A percentile compares a stretch with the other conserved stretches of the same genome.
Conservation (phyloP, 768 basidiomycete species). For the Termitomyces sp. region DNA sequence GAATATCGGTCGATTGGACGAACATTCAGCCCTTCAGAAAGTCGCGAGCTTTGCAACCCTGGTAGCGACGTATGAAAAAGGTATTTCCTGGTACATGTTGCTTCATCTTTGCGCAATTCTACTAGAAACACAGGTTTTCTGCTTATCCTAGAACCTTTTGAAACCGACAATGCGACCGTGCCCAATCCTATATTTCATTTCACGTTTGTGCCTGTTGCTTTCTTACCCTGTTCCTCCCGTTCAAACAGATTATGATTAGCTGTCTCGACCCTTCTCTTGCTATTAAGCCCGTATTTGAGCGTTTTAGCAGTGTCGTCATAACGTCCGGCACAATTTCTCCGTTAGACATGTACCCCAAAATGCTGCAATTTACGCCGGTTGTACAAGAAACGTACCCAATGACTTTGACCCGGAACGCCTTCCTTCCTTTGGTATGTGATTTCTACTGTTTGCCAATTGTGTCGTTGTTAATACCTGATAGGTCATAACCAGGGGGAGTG, state of each 20-base stretch:
- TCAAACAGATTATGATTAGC: slow-evolving; percentile 37
- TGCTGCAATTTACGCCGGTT: slow-evolving; percentile 96
- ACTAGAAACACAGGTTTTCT: slow-evolving; percentile 67
- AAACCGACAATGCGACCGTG: slow-evolving; percentile 97
- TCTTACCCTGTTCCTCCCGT: not conserved
- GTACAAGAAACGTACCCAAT: slow-evolving; percentile 97
- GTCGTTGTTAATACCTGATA: slow-evolving; percentile 23
- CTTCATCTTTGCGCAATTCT: not conserved
- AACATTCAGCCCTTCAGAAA: slow-evolving; percentile 89
- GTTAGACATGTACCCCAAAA: slow-evolving; percentile 99
- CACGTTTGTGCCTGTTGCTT: slow-evolving; percentile 50
- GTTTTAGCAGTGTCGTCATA: slow-evolving; percentile 97
- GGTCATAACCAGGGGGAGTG: slow-evolving; percentile 97
- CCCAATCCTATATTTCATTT: slow-evolving; percentile 99
- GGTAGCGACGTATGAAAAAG: slow-evolving; percentile 97
- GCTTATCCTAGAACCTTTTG: slow-evolving; percentile 95
- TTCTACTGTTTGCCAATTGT: slow-evolving; percentile 1
- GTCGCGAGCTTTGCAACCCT: slow-evolving; percentile 95
- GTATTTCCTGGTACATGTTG: slow-evolving; percentile 29
- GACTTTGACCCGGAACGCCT: slow-evolving; percentile 95
- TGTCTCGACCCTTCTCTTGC: slow-evolving; percentile 97
- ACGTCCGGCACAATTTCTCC: slow-evolving; percentile 99
- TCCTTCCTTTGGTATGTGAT: slow-evolving; percentile 78
- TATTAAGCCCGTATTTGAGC: slow-evolving; percentile 96
- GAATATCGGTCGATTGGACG: slow-evolving; percentile 86